Evolutionary conservation across 345 rosid species (phyloP).

Genomic region (Aquilaria sinensis): DNA sequence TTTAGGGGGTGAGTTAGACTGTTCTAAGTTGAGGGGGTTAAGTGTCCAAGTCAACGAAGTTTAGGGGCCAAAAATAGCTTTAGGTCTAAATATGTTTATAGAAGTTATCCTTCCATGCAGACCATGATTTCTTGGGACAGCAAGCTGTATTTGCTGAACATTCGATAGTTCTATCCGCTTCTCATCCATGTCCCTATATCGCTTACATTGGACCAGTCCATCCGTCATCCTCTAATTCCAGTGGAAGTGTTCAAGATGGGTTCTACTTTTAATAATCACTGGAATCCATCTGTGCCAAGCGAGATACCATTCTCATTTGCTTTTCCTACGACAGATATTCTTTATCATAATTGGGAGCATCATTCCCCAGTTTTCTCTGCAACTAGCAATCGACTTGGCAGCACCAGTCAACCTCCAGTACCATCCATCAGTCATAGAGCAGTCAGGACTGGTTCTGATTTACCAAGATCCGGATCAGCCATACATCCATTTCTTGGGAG

Average conservation of each 20-base stretch:
- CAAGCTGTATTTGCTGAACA: slow-evolving; percentile 38
- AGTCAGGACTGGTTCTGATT: slow-evolving; percentile 31
- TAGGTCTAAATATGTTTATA: neutral
- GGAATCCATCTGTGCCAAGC: slow-evolving; percentile 38
- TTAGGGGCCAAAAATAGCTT: no score
- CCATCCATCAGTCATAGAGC: slow-evolving; percentile 19
- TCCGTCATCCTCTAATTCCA: slow-evolving; percentile 31
- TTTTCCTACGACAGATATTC: slow-evolving; percentile 40
- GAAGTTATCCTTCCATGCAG: slow-evolving; percentile 27
- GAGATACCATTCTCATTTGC: slow-evolving; percentile 43
- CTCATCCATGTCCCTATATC: slow-evolving; percentile 38
- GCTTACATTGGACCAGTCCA: slow-evolving; percentile 47
- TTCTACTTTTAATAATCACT: slow-evolving; percentile 36
- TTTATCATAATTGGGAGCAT: slow-evolving; percentile 38
- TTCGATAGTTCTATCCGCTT: slow-evolving; percentile 30
- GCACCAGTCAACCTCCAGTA: slow-evolving; percentile 36
- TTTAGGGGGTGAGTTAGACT: neutral
- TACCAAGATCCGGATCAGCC: slow-evolving; percentile 27
- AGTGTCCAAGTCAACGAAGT: no score
- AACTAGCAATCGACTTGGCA: slow-evolving; percentile 30
- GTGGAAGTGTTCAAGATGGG: slow-evolving; percentile 27
- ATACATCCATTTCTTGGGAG: slow-evolving; percentile 38
- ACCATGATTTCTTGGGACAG: slow-evolving; percentile 45
- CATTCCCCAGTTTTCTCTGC: slow-evolving; percentile 36
- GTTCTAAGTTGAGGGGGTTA: no score